Evolutionary conservation across 177 flowering plant species (phyloP).

Genomic region (Vitis hybrid): DNA sequence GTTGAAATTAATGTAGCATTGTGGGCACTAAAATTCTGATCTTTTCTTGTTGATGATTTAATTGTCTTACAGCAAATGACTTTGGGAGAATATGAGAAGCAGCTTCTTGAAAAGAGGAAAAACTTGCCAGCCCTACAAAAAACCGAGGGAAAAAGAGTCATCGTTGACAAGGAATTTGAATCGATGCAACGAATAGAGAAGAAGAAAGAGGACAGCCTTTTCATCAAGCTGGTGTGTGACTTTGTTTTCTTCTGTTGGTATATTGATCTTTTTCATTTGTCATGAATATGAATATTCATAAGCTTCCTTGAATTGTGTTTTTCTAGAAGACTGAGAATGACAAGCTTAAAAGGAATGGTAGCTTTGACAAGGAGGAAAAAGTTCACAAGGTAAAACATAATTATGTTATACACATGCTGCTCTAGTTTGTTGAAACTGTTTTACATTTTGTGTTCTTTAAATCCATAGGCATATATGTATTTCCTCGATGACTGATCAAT

Average conservation of each 20-base stretch:
- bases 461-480: too few species aligned
- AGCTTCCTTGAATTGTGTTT: conserved; percentile 1
- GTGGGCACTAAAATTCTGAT: background rate
- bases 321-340: conserved; percentile 34
- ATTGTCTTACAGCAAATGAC: conserved; percentile 33
- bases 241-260: background rate
- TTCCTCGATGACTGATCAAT: too few species aligned
- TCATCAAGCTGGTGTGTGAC: conserved; percentile 27
- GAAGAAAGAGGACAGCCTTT: conserved; percentile 26
- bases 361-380: conserved; percentile 33
- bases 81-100: conserved; percentile 35
- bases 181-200: conserved; percentile 30
- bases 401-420: background rate
- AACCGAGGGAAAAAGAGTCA: conserved; percentile 34
- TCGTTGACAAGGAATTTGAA: conserved; percentile 35
- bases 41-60: background rate
- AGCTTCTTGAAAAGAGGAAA: conserved; percentile 33
- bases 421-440: too few species aligned
- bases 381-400: conserved; percentile 25
- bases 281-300: background rate
- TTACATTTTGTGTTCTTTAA: too few species aligned
- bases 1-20: background rate
- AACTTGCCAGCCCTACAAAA: conserved; percentile 32
- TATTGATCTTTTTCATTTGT: background rate
- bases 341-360: conserved; percentile 31